Conservation (phyloP, 192 early-diverging fungal genomes). For the Entomortierella beljakovae region DNA sequence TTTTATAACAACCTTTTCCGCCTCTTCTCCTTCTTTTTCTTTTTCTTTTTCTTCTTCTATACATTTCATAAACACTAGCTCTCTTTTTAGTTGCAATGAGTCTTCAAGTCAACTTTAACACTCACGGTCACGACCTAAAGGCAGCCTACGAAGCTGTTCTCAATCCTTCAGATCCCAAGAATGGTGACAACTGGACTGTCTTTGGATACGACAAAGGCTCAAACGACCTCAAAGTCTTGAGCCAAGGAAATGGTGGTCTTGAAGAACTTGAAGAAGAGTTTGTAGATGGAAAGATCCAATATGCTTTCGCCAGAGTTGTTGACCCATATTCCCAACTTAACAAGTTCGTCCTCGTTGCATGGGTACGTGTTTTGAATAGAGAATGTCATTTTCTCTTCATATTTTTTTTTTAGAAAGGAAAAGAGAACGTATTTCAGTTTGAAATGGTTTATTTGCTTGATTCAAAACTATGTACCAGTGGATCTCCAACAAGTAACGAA, state of each 20-base stretch:
- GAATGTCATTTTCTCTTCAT: background rate
- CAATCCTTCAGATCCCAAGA: slow-evolving; percentile 53
- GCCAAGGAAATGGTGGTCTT: slow-evolving; percentile 76
- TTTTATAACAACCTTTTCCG: background rate
- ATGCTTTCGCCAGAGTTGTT: slow-evolving; percentile 83
- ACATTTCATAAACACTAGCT: background rate
- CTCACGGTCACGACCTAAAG: slow-evolving; percentile 70
- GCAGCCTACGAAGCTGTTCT: slow-evolving; percentile 76
- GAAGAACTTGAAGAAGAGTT: slow-evolving; percentile 95
- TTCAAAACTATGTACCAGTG: too few species aligned
- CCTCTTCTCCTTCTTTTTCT: background rate
- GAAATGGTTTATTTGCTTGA: too few species aligned
- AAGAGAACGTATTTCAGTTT: background rate
- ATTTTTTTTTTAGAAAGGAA: background rate
- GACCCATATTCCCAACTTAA: slow-evolving; percentile 89
- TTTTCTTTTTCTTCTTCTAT: background rate
- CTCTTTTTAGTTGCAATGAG: slow-evolving; percentile 51
- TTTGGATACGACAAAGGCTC: slow-evolving; percentile 82
- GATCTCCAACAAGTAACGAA: too few species aligned
- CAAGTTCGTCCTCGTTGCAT: slow-evolving; percentile 94
- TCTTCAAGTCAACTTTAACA: slow-evolving; percentile 73
- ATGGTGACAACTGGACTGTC: slow-evolving; percentile 74
- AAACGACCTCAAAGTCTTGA: slow-evolving; percentile 72
- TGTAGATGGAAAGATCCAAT: slow-evolving; percentile 90
- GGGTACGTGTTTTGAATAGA: slow-evolving; percentile 70